Evolutionary conservation across 78 protist species (phyloP), one percentile per base, ranked within the genome.

Genomic region (Tieghemostelium lacteum): DNA sequence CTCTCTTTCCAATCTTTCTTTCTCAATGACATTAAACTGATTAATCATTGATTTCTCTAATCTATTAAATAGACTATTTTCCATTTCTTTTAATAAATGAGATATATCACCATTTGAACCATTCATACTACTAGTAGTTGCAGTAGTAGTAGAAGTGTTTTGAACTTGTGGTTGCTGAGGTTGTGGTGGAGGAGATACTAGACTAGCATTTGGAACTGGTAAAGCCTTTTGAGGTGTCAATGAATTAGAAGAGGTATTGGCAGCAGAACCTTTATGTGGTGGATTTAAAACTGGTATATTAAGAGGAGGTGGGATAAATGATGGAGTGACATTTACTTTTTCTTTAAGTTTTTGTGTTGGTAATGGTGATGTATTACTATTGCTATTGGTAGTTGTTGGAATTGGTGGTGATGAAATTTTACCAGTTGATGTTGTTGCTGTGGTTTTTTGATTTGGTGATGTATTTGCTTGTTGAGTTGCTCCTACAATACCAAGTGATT

Each of bases 281-380:
- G 91, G 60, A 60, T 61, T 69, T 19, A 78, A 19, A 45, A 34
- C 34, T 50, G 65, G 87, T 10, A 37, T 77, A 24, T 26, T 34
- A 33, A 52, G 40, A 39, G 26, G 55, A 37, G 88, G 58, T 42
- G 91, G 65, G n/a, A 57, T 42, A 58, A 78, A 78, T n/a, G 75
- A 78, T 55, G 88, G 88, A 16, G 74, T 74, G 49, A 70, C 75
- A 70, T 75, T 61, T 52, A 8, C 64, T 62, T 75, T 64, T 22
- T 17, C 6, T 50, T 50, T 71, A 8, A 39, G 45, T 71, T 60
- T 60, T 4, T 45, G 45, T 22, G 77, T 50, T 50, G 77, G 14
- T 6, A 63, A 28, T 31, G 88, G 66, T 12, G 76, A 50, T 24
- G 74, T 61, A 12, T 69, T 6, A 2, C 62, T 0, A 1, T 61